Evolutionary conservation across 257 asterid species (phyloP), one percentile per base, ranked within the genome.

Genomic region (Ophiorrhiza pumila): DNA sequence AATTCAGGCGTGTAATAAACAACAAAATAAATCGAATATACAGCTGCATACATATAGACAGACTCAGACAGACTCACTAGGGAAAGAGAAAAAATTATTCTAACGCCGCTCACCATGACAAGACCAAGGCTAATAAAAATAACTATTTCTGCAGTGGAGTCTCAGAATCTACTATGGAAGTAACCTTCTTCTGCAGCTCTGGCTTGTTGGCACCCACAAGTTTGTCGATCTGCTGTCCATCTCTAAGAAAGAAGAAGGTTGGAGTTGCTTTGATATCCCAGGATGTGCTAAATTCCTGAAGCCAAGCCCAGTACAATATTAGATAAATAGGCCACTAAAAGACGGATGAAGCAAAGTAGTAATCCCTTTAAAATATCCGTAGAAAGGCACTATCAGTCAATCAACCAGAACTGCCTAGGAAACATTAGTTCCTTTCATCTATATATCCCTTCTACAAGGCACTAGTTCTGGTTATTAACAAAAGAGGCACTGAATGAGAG

Each of bases 191-290:
- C 86, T 89, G 91, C 81, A 95, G 86, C 81, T 95, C 98, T 45
- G 93, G 88, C 80, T 90, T 92, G 88, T 95, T 95, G 52, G 98
- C 98, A 5, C 99, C 99, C n/a, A 95, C 97, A 5, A 95, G 95
- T 77, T 88, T 92, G 87, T 92, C 99, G 6, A 95, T 35, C 79
- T 90, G 96, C 74, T 88, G 80, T 43, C 97, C 96, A 47, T 89
- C 89, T 84, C 74, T 89, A 27, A 95, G 89, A 87, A 95, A 90
- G 87, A 90, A 92, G 89, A 95, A 95, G 71, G 99, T 95, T n/a
- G 99, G 99, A 41, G 99, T 95, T 73, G 98, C 98, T 85, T 90
- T 95, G 71, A 95, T 92, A 80, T 95, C 99, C 98, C 91, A 95
- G 60, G 97, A 83, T 47, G 97, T 79, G 82, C 99, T 95, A 43